Evolutionary conservation across 768 basidiomycete species (phyloP), one percentile per base, ranked within the genome.

Genomic region (Panaeolus papilionaceus): DNA sequence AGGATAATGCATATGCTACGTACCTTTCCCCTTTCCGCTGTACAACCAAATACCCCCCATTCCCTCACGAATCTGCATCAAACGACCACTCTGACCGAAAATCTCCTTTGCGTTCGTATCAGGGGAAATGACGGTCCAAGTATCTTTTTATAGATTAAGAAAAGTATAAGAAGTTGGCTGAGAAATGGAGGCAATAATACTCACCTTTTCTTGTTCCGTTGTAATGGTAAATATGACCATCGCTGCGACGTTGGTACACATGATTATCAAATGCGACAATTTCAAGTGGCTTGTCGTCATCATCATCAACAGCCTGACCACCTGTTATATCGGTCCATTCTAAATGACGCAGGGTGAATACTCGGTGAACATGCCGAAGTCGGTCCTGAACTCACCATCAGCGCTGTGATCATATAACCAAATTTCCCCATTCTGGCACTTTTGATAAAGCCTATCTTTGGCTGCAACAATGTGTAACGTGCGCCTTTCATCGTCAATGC

Each of bases 291-390:
- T 58, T 28, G 16, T 58, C 54, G 14, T 58, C 54, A 1, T 58
- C 54, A 16, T 33, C 54, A 58, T 58, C 14, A 28, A 16, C 16
- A 1, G 33, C 26, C 14, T 33, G 11, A 14, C 54, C 54, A 9
- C 54, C 54, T 33, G 54, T 58, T 58, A 58, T 58, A 14, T 58
- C 54, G 28, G 10, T 58, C 54, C 54, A 58, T 18, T 58, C 54
- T 58, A 58, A 4, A 2, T 10, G 11, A 16, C 8, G 33, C 33
- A 33, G 5, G 33, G 33, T 33, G 5, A 5, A 5, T 5, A 5
- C 5, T 33, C 33, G 5, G 33, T 33, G 20, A 4, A 18, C 11
- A 14, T 4, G 33, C 4, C 3, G 3, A 14, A 4, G 6, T 58
- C 28, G 4, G 16, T 33, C 7, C 16, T 14, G 6, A 58, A 9